These are phyloP conservation scores for Mrakia frigida DNA, from an alignment of 768 basidiomycete genomes.

Conservation along the genomic window DNA sequence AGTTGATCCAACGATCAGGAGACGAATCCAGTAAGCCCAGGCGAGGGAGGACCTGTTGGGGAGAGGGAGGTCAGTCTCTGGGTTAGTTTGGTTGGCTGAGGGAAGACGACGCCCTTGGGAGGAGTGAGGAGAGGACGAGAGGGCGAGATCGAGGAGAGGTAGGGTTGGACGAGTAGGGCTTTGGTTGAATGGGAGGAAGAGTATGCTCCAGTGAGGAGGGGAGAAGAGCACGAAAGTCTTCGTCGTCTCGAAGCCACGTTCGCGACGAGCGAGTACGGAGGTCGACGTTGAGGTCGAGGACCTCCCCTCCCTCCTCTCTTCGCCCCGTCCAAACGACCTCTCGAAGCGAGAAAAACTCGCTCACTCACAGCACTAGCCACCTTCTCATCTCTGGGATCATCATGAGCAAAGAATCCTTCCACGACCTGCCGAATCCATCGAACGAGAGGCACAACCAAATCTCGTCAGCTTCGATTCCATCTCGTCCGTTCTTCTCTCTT, in stretches of 20 bases:
- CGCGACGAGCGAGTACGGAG: too few relatives aligned
- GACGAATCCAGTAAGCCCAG: background rate
- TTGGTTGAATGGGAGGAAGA: too few relatives aligned
- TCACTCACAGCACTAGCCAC: constrained; percentile 7
- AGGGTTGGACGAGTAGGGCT: too few relatives aligned
- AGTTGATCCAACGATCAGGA: constrained; percentile 5
- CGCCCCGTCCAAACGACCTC: background rate
- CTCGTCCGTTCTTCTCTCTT: background rate
- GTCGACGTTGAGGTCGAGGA: too few relatives aligned
- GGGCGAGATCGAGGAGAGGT: background rate
- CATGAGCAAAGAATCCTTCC: constrained; percentile 16
- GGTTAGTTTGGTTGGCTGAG: background rate
- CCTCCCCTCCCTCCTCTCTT: background rate
- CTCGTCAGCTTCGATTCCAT: background rate
- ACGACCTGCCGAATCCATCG: background rate
- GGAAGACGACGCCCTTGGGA: background rate
- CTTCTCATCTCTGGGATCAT: background rate
- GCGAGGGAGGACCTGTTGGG: constrained; percentile 11
- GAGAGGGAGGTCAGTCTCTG: background rate
- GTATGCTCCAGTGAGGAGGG: too few relatives aligned
- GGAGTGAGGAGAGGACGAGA: background rate
- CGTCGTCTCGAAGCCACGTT: too few relatives aligned
- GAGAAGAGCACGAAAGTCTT: too few relatives aligned
- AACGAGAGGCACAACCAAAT: background rate
- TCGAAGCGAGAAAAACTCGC: background rate